A percentile compares a stretch with the other conserved stretches of the same genome.
Conservation (phyloP, 768 basidiomycete genomes). For the Melanogaster broomeanus region DNA sequence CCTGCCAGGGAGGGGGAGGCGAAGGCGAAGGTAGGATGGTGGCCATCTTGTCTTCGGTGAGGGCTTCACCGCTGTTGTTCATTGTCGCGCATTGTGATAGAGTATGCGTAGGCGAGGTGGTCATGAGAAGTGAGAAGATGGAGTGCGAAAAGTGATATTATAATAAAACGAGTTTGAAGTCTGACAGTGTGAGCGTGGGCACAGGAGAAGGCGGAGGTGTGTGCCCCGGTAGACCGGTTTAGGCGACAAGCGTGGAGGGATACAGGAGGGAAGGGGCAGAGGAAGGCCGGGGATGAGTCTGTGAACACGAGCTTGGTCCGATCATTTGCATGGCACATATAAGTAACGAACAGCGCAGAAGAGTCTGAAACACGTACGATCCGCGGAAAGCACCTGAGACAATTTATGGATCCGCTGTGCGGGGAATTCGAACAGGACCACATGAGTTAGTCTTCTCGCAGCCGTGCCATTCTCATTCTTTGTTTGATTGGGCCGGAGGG, state of each 20-base stretch:
- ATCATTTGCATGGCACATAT: conserved; percentile 27
- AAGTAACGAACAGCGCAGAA: conserved; percentile 9
- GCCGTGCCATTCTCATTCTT: too few species aligned
- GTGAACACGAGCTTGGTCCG: conserved; percentile 10
- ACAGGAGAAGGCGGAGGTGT: conserved; percentile 15
- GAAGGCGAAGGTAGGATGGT: conserved; percentile 1
- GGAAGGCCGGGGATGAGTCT: conserved; percentile 9
- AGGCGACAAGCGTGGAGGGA: too few species aligned
- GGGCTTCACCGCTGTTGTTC: conserved; percentile 27
- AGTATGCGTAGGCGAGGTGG: conserved; percentile 26
- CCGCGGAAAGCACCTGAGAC: conserved; percentile 32
- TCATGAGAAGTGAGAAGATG: conserved; percentile 22
- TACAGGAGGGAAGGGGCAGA: conserved; percentile 1
- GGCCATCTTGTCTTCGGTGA: conserved; percentile 25
- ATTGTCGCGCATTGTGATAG: conserved; percentile 33
- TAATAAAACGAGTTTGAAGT: conserved; percentile 15
- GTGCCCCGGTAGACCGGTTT: conserved; percentile 5
- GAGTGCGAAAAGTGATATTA: conserved; percentile 6
- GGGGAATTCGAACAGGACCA: conserved; percentile 29
- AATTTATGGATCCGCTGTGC: conserved; percentile 28
- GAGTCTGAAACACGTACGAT: conserved; percentile 26
- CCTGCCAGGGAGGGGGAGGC: neutral
- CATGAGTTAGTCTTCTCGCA: too few species aligned
- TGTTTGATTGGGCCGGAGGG: too few species aligned
- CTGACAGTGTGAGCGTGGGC: conserved; percentile 12